A percentile compares a stretch with the other conserved stretches of the same genome.
Evolutionary conservation across 2,329 filamentous ascomycete genomes (phyloP).

Genomic region (Botrytis squamosa): DNA sequence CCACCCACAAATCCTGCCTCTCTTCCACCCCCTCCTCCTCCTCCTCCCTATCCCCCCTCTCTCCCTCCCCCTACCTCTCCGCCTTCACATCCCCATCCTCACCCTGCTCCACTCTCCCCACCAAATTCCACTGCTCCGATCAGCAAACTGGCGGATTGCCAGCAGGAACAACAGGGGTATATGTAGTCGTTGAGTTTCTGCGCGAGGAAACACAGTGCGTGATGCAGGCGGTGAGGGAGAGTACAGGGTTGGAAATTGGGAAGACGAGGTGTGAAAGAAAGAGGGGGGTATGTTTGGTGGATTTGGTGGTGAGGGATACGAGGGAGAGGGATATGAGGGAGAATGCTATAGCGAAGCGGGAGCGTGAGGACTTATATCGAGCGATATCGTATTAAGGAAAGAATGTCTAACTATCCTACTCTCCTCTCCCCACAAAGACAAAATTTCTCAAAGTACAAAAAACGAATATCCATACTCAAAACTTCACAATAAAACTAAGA

Average conservation of each 20-base stretch:
- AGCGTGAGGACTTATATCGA: too few relatives aligned
- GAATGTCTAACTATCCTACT: too few relatives aligned
- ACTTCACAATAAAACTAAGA: neutral
- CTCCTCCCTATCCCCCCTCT: too few relatives aligned
- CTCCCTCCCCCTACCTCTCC: too few relatives aligned
- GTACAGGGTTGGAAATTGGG: neutral
- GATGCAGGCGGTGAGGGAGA: neutral
- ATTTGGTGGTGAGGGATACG: too few relatives aligned
- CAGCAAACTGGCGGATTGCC: rapidly evolving
- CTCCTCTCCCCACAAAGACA: too few relatives aligned
- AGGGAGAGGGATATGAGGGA: too few relatives aligned
- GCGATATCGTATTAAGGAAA: neutral
- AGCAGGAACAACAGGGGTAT: neutral
- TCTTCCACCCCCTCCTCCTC: neutral
- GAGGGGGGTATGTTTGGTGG: neutral
- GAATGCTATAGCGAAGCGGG: too few relatives aligned
- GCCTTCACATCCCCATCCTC: neutral
- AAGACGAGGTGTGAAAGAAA: neutral
- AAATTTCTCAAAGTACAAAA: neutral
- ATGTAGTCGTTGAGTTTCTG: neutral
- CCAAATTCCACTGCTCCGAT: neutral
- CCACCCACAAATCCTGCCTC: neutral
- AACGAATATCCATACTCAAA: too few relatives aligned
- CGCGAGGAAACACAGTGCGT: neutral
- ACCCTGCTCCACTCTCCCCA: neutral